These are phyloP conservation scores for Hyparrhenia diplandra DNA, from an alignment of 176 grass and related monocot species.

Conservation along the genomic window DNA sequence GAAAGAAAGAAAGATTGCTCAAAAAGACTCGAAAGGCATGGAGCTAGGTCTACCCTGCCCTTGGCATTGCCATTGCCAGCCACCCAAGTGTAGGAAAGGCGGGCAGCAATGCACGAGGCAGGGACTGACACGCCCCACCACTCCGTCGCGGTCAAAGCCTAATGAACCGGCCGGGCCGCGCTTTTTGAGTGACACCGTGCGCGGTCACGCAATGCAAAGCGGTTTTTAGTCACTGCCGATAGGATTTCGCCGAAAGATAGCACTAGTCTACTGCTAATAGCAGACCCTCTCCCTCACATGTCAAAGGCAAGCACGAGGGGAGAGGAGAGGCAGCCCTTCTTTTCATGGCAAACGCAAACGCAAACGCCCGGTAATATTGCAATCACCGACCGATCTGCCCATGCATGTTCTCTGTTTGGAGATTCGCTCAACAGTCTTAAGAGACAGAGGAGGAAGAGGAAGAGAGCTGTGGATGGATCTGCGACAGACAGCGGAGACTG, in stretches of 20 bases:
- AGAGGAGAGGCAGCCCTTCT: not conserved
- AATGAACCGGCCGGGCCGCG: no score
- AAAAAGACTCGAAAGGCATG: slow-evolving; percentile 44
- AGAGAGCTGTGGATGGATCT: not conserved
- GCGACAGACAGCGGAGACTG: not conserved
- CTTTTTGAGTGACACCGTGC: no score
- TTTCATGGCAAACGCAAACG: not conserved
- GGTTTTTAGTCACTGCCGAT: not conserved
- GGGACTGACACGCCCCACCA: slow-evolving; percentile 27
- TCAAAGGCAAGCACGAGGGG: not conserved
- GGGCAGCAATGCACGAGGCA: no score
- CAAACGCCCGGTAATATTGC: not conserved
- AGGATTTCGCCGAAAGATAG: not conserved
- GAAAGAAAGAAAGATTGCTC: not conserved
- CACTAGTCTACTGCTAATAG: not conserved
- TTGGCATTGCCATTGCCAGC: not conserved
- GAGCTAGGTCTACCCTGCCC: not conserved
- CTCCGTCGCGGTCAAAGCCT: slow-evolving; percentile 17
- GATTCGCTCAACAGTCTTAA: not conserved
- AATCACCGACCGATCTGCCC: not conserved
- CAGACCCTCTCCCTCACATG: not conserved
- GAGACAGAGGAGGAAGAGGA: no score
- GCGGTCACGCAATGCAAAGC: slow-evolving; percentile 29
- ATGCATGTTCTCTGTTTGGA: not conserved
- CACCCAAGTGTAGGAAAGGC: no score